A percentile compares a stretch with the other conserved stretches of the same genome.
Conservation (phyloP, 2,329 filamentous ascomycete species). For the Ceratocystis albifundus region DNA sequence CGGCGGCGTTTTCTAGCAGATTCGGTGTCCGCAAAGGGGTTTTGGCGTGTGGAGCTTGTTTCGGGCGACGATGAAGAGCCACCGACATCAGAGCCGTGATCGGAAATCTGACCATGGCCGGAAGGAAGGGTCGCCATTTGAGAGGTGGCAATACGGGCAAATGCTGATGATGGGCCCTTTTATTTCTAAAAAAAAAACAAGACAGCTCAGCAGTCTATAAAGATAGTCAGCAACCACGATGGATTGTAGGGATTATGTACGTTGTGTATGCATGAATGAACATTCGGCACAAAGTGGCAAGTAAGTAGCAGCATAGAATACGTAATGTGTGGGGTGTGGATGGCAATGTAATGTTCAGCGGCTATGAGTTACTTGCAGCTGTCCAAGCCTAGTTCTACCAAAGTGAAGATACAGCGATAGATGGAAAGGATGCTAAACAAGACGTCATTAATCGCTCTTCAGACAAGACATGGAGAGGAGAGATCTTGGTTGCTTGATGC, state of each 20-base stretch:
- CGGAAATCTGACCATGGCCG: background rate
- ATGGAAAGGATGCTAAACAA: background rate
- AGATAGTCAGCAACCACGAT: slow-evolving; percentile 1
- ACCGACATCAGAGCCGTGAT: slow-evolving; percentile 36
- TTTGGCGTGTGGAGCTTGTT: slow-evolving; percentile 50
- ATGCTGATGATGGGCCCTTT: slow-evolving; percentile 37
- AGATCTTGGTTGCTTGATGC: background rate
- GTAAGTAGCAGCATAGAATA: no score
- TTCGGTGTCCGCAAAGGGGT: slow-evolving; percentile 52
- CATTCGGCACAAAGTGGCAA: background rate
- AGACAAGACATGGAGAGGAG: background rate
- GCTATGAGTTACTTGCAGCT: background rate
- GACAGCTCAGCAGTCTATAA: slow-evolving; percentile 3
- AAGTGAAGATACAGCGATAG: background rate
- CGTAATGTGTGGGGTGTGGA: no score
- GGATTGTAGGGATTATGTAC: background rate
- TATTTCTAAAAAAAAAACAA: background rate
- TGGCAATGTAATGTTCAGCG: no score
- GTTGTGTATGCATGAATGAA: slow-evolving; percentile 1
- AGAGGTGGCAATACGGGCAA: no score
- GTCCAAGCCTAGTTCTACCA: background rate
- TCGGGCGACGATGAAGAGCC: slow-evolving; percentile 43
- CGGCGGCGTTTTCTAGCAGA: slow-evolving; percentile 51
- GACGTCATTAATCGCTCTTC: background rate
- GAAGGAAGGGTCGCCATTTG: slow-evolving; percentile 11